A percentile compares a stretch with the other conserved stretches of the same genome.
Evolutionary conservation across 2,329 filamentous ascomycete genomes (phyloP).

Genomic region (Tolypocladium ophioglossoides): DNA sequence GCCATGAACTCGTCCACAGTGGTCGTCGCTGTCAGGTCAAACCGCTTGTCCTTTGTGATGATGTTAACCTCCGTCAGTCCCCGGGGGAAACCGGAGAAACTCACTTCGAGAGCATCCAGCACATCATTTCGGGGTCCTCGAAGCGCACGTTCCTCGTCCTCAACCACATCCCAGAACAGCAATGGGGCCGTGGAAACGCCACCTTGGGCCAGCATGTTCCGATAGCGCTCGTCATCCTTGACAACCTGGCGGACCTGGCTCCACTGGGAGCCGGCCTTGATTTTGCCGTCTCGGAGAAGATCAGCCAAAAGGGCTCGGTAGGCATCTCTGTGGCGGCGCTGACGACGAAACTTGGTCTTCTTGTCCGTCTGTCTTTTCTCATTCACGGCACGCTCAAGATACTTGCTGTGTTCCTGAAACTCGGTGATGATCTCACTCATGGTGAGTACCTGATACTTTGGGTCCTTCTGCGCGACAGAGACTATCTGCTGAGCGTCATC

Average conservation of each 20-base stretch:
- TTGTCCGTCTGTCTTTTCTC: conserved; percentile 84
- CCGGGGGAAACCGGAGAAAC: conserved; percentile 18
- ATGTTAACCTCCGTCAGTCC: background rate
- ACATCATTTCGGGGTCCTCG: conserved; percentile 74
- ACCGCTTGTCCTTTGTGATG: conserved; percentile 66
- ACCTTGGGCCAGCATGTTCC: conserved; percentile 68
- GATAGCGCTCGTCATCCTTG: conserved; percentile 72
- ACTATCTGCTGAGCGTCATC: conserved; percentile 78
- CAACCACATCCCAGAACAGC: conserved; percentile 90
- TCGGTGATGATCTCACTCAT: conserved; percentile 84
- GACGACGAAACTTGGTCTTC: conserved; percentile 65
- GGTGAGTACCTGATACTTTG: conserved; percentile 76
- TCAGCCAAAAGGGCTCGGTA: conserved; percentile 69
- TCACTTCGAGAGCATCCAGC: conserved; percentile 77
- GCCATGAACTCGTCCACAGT: conserved; percentile 79
- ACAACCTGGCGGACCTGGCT: conserved; percentile 66
- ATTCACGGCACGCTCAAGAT: conserved; percentile 83
- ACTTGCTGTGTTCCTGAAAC: conserved; percentile 93
- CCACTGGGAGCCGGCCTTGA: conserved; percentile 89
- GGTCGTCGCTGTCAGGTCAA: conserved; percentile 79
- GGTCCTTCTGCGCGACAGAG: conserved; percentile 63
- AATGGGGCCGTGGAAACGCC: conserved; percentile 74
- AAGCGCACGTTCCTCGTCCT: conserved; percentile 85
- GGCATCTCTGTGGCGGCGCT: conserved; percentile 76
- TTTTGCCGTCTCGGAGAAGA: conserved; percentile 63